These are phyloP conservation scores for Tripidium arundinaceum DNA, from an alignment of 202 grass and related monocot genomes.

Conservation along the genomic window DNA sequence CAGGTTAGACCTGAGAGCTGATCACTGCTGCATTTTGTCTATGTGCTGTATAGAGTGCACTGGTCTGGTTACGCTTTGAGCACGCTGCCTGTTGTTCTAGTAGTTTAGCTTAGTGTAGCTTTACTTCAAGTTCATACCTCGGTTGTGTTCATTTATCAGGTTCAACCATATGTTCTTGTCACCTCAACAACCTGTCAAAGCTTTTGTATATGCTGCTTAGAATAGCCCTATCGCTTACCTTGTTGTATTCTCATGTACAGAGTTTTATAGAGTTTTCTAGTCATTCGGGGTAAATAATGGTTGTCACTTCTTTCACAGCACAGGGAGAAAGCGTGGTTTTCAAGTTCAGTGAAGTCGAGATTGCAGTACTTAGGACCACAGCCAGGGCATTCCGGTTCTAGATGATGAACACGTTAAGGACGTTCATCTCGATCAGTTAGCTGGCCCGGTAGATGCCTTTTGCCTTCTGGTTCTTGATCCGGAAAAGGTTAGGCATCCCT, in stretches of 20 bases:
- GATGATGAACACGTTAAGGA: conserved; percentile 45
- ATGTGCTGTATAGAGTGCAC: neutral
- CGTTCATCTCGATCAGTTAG: conserved; percentile 46
- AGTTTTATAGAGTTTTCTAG: neutral
- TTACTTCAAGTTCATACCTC: neutral
- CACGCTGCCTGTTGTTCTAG: neutral
- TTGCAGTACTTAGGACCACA: conserved; percentile 70
- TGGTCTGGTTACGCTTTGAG: neutral
- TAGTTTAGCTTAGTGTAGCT: conserved; percentile 3
- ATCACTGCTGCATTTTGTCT: neutral
- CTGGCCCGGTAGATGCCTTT: conserved; percentile 61
- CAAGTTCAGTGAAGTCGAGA: conserved; percentile 68
- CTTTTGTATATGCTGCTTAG: neutral
- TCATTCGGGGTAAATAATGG: neutral
- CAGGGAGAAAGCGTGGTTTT: conserved; percentile 78
- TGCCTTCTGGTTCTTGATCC: conserved; percentile 85
- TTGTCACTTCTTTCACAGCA: conserved; percentile 41
- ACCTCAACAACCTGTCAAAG: neutral
- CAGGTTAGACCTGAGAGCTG: conserved; percentile 51
- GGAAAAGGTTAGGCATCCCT: conserved; percentile 52
- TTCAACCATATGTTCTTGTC: neutral
- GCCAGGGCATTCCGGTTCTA: conserved; percentile 56
- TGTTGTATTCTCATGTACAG: conserved; percentile 24
- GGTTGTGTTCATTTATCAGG: neutral
- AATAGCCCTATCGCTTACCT: neutral